Conservation (phyloP, 1,284 basidiomycete species). For the Polyporus tsugae region DNA sequence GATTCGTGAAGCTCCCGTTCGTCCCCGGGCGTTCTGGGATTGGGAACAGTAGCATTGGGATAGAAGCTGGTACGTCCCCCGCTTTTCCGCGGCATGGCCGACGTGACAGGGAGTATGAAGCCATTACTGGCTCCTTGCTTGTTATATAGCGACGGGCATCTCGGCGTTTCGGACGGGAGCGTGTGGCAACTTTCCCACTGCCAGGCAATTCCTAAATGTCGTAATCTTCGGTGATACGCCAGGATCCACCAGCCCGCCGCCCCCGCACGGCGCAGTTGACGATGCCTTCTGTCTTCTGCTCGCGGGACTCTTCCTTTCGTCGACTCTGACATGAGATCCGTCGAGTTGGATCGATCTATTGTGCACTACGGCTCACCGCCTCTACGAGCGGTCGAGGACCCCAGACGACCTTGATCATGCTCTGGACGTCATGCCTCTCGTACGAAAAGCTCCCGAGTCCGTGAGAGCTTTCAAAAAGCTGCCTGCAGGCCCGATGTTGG, state of each 20-base stretch:
- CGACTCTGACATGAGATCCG: neutral
- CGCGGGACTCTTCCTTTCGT: neutral
- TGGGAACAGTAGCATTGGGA: neutral
- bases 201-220: neutral
- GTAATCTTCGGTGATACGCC: neutral
- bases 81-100: neutral
- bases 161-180: neutral
- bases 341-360: neutral
- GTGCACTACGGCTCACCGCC: neutral
- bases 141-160: neutral
- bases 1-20: constrained; percentile 1
- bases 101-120: neutral
- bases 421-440: neutral
- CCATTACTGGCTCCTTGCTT: neutral
- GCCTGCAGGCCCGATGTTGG: neutral
- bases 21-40: neutral
- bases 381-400: neutral
- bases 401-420: neutral
- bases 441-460: neutral
- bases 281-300: neutral
- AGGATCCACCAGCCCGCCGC: neutral
- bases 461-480: neutral
- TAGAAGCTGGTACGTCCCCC: neutral
- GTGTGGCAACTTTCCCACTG: neutral
- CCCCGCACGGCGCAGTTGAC: neutral